Percentiles rank a stretch among this genome's conserved stretches.
Evolutionary conservation across 192 early-diverging fungal species (phyloP).

Genomic region (Backusella tuberculispora): DNA sequence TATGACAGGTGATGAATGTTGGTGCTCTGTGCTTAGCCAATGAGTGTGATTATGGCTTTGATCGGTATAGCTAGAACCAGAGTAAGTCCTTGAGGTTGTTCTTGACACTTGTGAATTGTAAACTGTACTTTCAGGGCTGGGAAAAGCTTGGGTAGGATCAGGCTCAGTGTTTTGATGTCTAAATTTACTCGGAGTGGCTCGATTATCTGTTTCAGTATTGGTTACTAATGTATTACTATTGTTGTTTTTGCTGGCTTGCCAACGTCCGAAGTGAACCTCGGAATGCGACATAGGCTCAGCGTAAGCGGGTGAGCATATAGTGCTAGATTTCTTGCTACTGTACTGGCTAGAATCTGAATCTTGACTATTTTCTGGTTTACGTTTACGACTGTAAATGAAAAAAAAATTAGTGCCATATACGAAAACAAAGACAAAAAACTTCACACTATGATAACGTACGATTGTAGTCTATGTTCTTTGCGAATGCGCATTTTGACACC

Average conservation of each 20-base stretch:
- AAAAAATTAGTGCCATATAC: neutral
- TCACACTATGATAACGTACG: constrained; percentile 16
- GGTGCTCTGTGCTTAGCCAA: neutral
- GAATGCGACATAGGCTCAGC: neutral
- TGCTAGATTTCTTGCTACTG: neutral
- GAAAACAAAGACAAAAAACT: neutral
- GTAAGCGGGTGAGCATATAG: neutral
- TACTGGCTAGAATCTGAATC: neutral
- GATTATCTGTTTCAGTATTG: neutral
- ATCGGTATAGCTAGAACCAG: neutral
- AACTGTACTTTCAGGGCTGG: constrained; percentile 12
- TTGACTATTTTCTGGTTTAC: constrained; percentile 4
- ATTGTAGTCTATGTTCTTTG: constrained; percentile 72
- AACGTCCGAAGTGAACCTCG: constrained; percentile 21
- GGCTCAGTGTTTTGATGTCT: neutral
- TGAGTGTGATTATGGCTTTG: neutral
- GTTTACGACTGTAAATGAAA: constrained; percentile 10
- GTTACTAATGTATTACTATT: neutral
- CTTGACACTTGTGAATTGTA: neutral
- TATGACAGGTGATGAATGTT: neutral
- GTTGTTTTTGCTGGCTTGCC: constrained; percentile 15
- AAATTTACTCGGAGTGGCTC: neutral
- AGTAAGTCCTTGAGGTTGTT: neutral
- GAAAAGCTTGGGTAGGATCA: constrained; percentile 17
- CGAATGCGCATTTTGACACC: constrained; percentile 92